A percentile compares a stretch with the other conserved stretches of the same genome.
These are phyloP conservation scores for Tetracentron sinense DNA, from an alignment of 164 flowering plant genomes.

Conservation along the genomic window DNA sequence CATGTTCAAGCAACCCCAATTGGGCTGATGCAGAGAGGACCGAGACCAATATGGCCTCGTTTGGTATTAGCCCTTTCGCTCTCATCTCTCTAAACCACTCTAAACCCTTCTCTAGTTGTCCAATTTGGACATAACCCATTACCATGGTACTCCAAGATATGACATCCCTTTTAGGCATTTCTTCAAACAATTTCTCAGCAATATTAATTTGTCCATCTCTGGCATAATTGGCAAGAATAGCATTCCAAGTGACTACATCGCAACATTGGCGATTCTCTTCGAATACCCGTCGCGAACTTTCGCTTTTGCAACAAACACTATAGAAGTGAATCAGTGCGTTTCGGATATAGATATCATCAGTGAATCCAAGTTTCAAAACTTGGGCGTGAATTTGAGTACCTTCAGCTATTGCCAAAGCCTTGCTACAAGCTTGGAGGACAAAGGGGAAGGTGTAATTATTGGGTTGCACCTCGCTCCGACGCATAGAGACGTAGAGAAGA, in stretches of 20 bases:
- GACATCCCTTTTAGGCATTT: conserved; percentile 45
- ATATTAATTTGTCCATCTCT: conserved; percentile 30
- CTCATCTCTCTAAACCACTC: conserved; percentile 36
- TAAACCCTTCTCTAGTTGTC: conserved; percentile 35
- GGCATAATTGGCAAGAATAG: conserved; percentile 32
- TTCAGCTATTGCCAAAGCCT: conserved; percentile 18
- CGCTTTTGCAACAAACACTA: conserved; percentile 22
- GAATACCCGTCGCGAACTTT: conserved; percentile 28
- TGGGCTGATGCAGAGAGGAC: conserved; percentile 47
- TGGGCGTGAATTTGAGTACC: conserved; percentile 44
- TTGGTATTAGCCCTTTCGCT: conserved; percentile 25
- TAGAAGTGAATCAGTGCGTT: conserved; percentile 49
- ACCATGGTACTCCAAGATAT: conserved; percentile 51
- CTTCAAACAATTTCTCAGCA: conserved; percentile 36
- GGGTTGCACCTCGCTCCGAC: conserved; percentile 11
- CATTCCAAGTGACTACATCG: conserved; percentile 53
- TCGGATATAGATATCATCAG: conserved; percentile 29
- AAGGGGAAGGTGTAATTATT: conserved; percentile 49
- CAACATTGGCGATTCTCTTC: conserved; percentile 31
- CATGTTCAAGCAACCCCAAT: conserved; percentile 47
- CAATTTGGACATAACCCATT: conserved; percentile 41
- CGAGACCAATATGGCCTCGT: conserved; percentile 42
- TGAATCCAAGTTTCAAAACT: conserved; percentile 33
- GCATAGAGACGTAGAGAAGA: conserved; percentile 16
- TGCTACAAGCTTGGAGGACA: conserved; percentile 45